Evolutionary conservation across 2,329 filamentous ascomycete genomes (phyloP).

Genomic region (Ceratocystis cubensis): DNA sequence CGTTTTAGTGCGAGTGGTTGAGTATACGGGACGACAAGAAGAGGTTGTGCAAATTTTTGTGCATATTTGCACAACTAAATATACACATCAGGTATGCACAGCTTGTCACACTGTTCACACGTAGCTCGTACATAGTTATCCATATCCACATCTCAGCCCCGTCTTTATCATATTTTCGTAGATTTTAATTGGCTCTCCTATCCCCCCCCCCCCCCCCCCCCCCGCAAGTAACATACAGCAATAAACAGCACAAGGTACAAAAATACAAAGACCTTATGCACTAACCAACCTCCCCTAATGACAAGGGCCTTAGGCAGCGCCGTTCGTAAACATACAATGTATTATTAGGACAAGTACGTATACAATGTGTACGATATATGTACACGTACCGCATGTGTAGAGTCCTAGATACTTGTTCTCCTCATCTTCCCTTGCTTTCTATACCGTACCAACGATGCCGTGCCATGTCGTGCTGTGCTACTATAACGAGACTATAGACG

Average conservation of each 20-base stretch:
- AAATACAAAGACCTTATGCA: not conserved
- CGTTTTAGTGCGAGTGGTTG: no score
- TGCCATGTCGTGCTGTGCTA: no score
- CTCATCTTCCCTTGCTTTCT: not conserved
- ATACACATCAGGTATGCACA: not conserved
- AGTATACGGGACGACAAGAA: no score
- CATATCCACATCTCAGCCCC: not conserved
- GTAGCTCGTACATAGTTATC: not conserved
- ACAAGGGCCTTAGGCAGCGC: slow-evolving; percentile 1
- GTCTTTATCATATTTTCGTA: not conserved
- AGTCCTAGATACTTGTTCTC: no score
- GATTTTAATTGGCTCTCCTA: no score
- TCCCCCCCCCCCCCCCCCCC: not conserved
- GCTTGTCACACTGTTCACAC: not conserved
- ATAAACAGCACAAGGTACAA: not conserved
- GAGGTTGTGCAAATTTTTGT: not conserved
- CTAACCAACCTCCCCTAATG: not conserved
- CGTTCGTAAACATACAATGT: not conserved
- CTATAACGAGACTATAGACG: no score
- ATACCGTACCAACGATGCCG: not conserved
- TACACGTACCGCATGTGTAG: no score
- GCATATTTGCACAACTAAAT: not conserved
- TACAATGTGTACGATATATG: not conserved
- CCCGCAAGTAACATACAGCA: not conserved
- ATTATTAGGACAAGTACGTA: not conserved